Evolutionary conservation across 805 yeast species (phyloP).

Genomic region (Metschnikowia amazonensis): DNA sequence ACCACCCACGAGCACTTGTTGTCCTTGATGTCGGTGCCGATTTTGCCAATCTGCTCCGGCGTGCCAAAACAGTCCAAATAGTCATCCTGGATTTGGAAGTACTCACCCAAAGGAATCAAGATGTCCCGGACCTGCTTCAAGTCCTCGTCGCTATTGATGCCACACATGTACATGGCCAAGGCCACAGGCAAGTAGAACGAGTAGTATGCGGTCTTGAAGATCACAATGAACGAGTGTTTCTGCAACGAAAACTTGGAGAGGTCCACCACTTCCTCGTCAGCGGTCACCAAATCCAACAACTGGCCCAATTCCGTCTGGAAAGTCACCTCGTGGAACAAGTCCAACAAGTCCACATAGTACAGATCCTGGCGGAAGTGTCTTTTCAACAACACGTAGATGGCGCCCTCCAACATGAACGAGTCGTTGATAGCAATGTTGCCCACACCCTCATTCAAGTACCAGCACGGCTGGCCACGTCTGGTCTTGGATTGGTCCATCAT

Average conservation of each 20-base stretch:
- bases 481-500: conserved; percentile 97
- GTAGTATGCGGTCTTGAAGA: conserved; percentile 95
- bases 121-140: conserved; percentile 84
- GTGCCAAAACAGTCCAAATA: conserved; percentile 95
- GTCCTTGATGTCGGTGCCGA: conserved; percentile 97
- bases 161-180: conserved; percentile 91
- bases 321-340: conserved; percentile 94
- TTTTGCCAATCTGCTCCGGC: conserved; percentile 95
- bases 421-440: conserved; percentile 96
- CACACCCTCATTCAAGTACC: conserved; percentile 81
- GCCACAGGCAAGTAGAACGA: conserved; percentile 97
- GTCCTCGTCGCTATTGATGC: conserved; percentile 64
- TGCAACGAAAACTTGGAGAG: conserved; percentile 77
- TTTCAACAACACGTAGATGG: conserved; percentile 84
- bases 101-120: conserved; percentile 92
- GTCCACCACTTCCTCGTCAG: conserved; percentile 94
- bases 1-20: conserved; percentile 98
- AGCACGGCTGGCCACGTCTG: conserved; percentile 97
- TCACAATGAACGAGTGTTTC: conserved; percentile 93
- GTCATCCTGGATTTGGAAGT: conserved; percentile 98
- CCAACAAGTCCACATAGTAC: conserved; percentile 86
- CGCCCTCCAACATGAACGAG: conserved; percentile 93
- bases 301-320: conserved; percentile 98
- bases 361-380: conserved; percentile 78
- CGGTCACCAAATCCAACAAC: conserved; percentile 89